Evolutionary conservation across 2,329 filamentous ascomycete species (phyloP).

Genomic region (Cercospora sp.): DNA sequence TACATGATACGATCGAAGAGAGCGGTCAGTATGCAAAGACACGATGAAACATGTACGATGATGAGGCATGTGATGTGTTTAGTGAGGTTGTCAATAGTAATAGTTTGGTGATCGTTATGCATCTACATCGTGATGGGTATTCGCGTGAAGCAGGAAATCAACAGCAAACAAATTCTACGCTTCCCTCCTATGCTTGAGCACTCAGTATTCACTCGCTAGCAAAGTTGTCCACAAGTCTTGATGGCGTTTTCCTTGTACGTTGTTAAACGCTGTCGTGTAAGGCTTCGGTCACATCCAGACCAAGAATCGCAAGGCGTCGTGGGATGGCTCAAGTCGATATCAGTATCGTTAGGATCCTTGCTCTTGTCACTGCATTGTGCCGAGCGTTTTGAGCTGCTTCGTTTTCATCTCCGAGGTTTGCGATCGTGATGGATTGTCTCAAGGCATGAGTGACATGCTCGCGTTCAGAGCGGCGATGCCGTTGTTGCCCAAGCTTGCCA

Average conservation of each 20-base stretch:
- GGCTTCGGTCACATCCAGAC: too few relatives aligned
- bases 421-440: not conserved
- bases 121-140: slow-evolving; percentile 7
- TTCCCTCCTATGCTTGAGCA: not conserved
- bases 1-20: not conserved
- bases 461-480: slow-evolving; percentile 17
- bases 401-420: not conserved
- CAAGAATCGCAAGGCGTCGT: too few relatives aligned
- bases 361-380: not conserved
- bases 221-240: not conserved
- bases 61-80: not conserved
- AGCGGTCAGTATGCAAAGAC: not conserved
- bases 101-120: not conserved
- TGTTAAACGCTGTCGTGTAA: too few relatives aligned
- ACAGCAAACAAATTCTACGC: not conserved
- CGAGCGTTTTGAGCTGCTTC: not conserved
- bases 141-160: slow-evolving; percentile 8
- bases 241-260: too few relatives aligned
- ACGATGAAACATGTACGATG: not conserved
- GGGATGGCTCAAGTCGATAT: not conserved
- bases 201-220: not conserved
- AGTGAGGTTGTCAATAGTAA: not conserved
- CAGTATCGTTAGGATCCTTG: not conserved
- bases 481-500: slow-evolving; percentile 19
- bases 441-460: slow-evolving; percentile 7